Base-by-base conservation (phyloP, 306 rosid species). In the Casuarina equisetifolia region DNA sequence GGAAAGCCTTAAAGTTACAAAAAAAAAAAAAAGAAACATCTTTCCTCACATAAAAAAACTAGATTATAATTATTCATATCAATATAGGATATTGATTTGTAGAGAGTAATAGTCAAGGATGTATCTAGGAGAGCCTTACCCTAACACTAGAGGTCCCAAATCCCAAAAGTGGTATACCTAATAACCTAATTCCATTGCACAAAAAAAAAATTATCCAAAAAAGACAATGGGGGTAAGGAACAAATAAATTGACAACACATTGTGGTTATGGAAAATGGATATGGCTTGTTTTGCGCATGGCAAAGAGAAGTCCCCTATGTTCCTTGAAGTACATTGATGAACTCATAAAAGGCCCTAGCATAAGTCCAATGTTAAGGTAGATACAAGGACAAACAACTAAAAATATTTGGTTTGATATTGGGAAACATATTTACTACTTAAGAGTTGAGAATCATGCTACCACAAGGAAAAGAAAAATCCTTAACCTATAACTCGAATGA, bases 381-480 rank as follows among this genome's bases (percentile, higher is more conserved):
- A 69, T 25, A 39, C 25, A 62, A 62, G 44, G 19, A 69, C 19
- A 73, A 58, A 43, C 10, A 57, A 20, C 50, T 9, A 35, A 25
- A 25, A 17, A 50, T 74, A 25, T 68, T 48, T 74, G 16, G 11
- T 35, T 68, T 5, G 25, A 78, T 42, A 57, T 72, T 50, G 66
- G 72, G 72, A 62, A 25, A 48, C 20, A 74, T 38, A 74, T 69
- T 1, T 4, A 19, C 46, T 62, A 53, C 40, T 40, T 54, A 59
- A 69, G 57, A 48, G 53, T 58, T 10, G 49, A 11, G 57, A 68
- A 11, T 16, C 85, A 52, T 68, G 69, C 84, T 80, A 54, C 19
- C 63, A 35, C 11, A 1, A 44, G 8, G 8, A 50, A 32, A 5
- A 58, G 46, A 48, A 42, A 32, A 0, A 39, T 75, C 72, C 82